Evolutionary conservation across 2,329 filamentous ascomycete genomes (phyloP), one percentile per base, ranked within the genome.

Genomic region (Talaromyces albobiverticillius): DNA sequence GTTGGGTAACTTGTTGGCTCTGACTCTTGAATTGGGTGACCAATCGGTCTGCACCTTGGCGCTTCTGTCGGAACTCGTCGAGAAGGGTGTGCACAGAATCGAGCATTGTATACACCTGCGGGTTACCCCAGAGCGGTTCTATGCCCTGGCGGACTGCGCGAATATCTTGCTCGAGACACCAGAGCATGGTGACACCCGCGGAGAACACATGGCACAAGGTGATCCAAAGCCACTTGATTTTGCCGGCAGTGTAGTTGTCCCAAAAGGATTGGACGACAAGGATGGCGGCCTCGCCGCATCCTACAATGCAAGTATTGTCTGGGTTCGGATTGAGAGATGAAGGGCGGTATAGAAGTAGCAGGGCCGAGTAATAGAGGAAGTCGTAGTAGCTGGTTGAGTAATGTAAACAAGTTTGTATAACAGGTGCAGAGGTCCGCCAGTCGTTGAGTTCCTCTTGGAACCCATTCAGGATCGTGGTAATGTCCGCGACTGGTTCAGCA

Each of bases 371-470:
- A 47, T 72, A 71, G 14, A 72, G 62, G 50, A 72, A 72, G 53
- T 72, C 70, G 58, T 68, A 72, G 58, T 72, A 72, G 25, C 65
- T 69, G n/a, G 70, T 72, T 14, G 70, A 72, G 58, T 72, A 72
- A 16, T 71, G 62, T 9, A 72, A 62, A 10, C 69, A 69, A 0
- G 67, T 62, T 1, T 69, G 69, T 38, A 67, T 69, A 5, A 73
- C 62, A 5, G 70, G 69, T 7, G 68, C 69, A 2, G 56, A 55
- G 47, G 63, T 64, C n/a, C 70, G 69, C 70, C 70, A 73, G 18
- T 71, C 66, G 53, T 72, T 67, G 20, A 72, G 63, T 54, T 72
- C 70, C 31, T 66, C 67, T 14, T 65, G 67, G 32, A 72, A 72
- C 50, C 62, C 66, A 34, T 61, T 51, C 3, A 72, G 61, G 6